These are phyloP conservation scores for Crucibulum laeve DNA, from an alignment of 768 basidiomycete species.

Conservation along the genomic window DNA sequence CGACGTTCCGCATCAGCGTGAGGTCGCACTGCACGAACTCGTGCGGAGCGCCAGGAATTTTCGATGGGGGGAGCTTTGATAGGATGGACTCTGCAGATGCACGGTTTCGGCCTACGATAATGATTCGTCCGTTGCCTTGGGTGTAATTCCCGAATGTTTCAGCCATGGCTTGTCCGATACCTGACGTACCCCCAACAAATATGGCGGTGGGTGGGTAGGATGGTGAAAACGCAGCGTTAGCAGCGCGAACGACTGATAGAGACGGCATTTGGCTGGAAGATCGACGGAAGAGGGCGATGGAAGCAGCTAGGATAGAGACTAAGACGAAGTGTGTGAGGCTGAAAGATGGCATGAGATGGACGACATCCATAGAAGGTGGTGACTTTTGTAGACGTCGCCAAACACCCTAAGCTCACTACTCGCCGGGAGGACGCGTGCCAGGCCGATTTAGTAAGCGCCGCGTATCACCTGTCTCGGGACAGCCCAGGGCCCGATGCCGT, in stretches of 20 bases:
- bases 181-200: constrained; percentile 37
- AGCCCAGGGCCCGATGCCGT: too few species aligned
- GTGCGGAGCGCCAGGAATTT: constrained; percentile 13
- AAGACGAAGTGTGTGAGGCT: too few species aligned
- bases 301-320: too few species aligned
- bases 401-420: too few species aligned
- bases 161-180: constrained; percentile 39
- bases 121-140: constrained; percentile 40
- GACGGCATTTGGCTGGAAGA: too few species aligned
- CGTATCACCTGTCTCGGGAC: too few species aligned
- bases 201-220: constrained; percentile 23
- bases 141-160: constrained; percentile 38
- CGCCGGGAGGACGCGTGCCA: too few species aligned
- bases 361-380: too few species aligned
- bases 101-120: constrained; percentile 45
- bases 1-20: constrained; percentile 39
- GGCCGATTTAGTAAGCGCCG: too few species aligned
- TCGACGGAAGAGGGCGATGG: too few species aligned
- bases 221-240: background rate
- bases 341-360: too few species aligned
- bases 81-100: constrained; percentile 40
- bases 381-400: too few species aligned
- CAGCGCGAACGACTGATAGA: background rate
- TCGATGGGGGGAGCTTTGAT: constrained; percentile 29
- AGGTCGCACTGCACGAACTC: constrained; percentile 45